These are phyloP conservation scores for Antitrichia curtipendula DNA, from an alignment of 225 moss, liverwort and hornwort genomes.

Conservation along the genomic window DNA sequence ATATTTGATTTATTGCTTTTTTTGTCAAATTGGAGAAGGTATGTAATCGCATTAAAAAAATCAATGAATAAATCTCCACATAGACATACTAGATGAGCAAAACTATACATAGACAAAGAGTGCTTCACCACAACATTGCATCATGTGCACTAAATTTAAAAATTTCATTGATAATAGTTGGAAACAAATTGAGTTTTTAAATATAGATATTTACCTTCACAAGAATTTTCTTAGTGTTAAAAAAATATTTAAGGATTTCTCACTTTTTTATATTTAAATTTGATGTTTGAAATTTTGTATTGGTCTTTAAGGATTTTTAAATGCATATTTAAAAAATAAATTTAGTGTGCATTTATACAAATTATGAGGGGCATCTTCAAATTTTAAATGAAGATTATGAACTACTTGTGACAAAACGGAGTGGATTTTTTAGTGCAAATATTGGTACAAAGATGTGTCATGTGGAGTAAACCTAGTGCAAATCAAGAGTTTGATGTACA, in stretches of 20 bases:
- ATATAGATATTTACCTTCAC: no score
- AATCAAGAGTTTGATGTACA: background rate
- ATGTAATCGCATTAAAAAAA: background rate
- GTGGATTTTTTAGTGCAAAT: no score
- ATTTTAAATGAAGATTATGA: background rate
- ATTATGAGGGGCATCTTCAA: no score
- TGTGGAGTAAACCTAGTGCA: background rate
- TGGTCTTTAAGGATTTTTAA: background rate
- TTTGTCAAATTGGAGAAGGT: fast-evolving
- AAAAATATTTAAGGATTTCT: background rate
- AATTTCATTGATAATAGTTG: background rate
- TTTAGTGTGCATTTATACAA: background rate
- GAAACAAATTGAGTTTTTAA: no score
- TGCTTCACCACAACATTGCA: background rate
- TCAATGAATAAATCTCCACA: background rate
- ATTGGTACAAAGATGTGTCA: background rate
- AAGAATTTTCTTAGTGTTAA: background rate
- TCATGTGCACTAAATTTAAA: background rate
- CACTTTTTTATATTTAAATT: background rate
- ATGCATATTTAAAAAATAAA: background rate
- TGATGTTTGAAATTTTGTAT: background rate
- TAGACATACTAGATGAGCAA: background rate
- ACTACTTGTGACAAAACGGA: background rate
- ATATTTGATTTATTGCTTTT: fast-evolving
- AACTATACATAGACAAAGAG: background rate